A percentile compares a stretch with the other conserved stretches of the same genome.
Evolutionary conservation across 768 basidiomycete genomes (phyloP).

Genomic region (Infundibulicybe gibba): DNA sequence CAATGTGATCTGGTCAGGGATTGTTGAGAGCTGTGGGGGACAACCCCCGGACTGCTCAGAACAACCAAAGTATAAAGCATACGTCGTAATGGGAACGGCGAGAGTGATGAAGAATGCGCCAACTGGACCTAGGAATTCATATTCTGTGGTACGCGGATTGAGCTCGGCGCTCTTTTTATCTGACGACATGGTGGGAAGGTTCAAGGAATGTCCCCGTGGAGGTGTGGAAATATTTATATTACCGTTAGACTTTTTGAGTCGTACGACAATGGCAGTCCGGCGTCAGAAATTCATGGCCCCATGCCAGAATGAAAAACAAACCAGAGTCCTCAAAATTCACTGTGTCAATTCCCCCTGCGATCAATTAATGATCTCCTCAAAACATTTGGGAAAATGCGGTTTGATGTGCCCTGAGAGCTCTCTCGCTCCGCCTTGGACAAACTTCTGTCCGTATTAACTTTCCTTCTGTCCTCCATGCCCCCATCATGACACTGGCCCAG

Average conservation of each 20-base stretch:
- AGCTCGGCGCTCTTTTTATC: constrained; percentile 22
- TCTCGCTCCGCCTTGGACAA: neutral
- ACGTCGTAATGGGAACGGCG: constrained; percentile 66
- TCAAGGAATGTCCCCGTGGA: too few relatives aligned
- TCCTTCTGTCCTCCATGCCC: constrained; percentile 17
- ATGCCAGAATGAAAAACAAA: neutral
- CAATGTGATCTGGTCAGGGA: constrained; percentile 40
- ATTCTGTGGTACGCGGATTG: constrained; percentile 61
- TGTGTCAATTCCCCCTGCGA: constrained; percentile 16
- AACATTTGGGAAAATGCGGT: constrained; percentile 21
- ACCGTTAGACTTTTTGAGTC: too few relatives aligned
- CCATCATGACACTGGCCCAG: constrained; percentile 50
- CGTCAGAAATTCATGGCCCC: too few relatives aligned
- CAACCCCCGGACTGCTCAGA: constrained; percentile 70
- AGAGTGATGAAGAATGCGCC: constrained; percentile 72
- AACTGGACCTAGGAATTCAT: constrained; percentile 66
- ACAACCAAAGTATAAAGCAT: constrained; percentile 76
- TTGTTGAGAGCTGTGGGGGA: constrained; percentile 45
- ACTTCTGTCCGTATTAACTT: neutral
- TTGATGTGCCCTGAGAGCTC: neutral
- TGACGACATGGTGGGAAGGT: constrained; percentile 17
- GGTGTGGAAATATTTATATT: too few relatives aligned
- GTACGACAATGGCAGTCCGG: too few relatives aligned
- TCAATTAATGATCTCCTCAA: constrained; percentile 25
- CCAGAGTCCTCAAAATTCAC: neutral